phyloP scores from a whole-genome alignment of 805 yeast genomes.

The Metschnikowia similis region DNA sequence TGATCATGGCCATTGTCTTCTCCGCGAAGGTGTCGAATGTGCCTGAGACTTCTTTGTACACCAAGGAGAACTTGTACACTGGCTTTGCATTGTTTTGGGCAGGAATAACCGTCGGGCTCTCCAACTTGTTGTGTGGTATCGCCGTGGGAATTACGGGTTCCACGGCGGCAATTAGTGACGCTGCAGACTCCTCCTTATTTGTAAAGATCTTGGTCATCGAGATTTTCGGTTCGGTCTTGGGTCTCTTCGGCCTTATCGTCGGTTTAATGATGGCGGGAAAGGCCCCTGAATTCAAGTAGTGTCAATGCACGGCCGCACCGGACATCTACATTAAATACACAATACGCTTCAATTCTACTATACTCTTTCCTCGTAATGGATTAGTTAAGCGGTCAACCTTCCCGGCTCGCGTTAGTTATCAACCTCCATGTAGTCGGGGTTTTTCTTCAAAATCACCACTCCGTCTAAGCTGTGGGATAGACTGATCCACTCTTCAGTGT shows the following conservation, averaged over 20 bases:
- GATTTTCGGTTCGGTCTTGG: constrained; percentile 94
- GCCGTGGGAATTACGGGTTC: constrained; percentile 98
- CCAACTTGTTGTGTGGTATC: constrained; percentile 92
- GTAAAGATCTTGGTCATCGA: constrained; percentile 96
- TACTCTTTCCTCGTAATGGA: background rate
- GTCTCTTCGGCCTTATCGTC: constrained; percentile 92
- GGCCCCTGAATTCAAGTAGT: constrained; percentile 77
- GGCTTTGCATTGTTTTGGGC: constrained; percentile 98
- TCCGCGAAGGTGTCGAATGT: constrained; percentile 79
- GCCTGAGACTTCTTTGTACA: constrained; percentile 55
- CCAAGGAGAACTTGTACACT: constrained; percentile 87
- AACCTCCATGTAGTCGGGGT: constrained; percentile 75
- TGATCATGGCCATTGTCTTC: constrained; percentile 96
- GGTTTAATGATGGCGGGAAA: constrained; percentile 96
- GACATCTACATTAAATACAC: background rate
- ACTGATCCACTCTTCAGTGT: constrained; percentile 79
- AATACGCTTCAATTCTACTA: constrained; percentile 3
- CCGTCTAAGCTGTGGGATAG: constrained; percentile 85
- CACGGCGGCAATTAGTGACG: constrained; percentile 97
- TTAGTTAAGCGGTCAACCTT: background rate
- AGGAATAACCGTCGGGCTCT: constrained; percentile 89
- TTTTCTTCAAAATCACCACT: constrained; percentile 84
- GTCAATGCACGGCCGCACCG: background rate
- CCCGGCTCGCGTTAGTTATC: constrained; percentile 26
- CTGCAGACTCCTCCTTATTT: constrained; percentile 91